These are phyloP conservation scores for Cyberlindnera amylophila DNA, from an alignment of 805 yeast genomes.

Conservation along the genomic window DNA sequence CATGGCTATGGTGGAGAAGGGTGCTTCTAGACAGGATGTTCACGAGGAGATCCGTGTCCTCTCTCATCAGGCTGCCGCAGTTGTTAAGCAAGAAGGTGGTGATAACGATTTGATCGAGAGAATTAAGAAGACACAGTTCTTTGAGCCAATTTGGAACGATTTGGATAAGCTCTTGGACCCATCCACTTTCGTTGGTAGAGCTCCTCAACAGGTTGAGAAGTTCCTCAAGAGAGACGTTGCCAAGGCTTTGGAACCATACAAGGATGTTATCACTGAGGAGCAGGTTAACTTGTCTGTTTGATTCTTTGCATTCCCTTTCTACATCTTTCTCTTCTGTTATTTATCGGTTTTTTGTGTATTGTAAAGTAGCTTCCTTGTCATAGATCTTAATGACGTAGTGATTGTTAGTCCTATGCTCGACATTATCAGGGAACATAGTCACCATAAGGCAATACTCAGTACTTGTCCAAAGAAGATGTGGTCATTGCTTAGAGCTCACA, in stretches of 20 bases:
- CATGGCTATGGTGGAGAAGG: constrained; percentile 99
- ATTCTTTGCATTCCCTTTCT: no score
- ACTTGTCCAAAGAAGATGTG: no score
- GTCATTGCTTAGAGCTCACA: no score
- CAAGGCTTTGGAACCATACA: constrained; percentile 70
- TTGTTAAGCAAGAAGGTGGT: constrained; percentile 97
- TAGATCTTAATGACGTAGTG: no score
- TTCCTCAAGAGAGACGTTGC: constrained; percentile 83
- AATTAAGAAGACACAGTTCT: constrained; percentile 70
- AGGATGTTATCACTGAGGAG: constrained; percentile 55
- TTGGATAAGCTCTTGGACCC: constrained; percentile 84
- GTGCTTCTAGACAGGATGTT: constrained; percentile 97
- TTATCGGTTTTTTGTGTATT: no score
- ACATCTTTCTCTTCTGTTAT: no score
- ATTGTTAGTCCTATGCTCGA: no score
- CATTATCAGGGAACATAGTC: no score
- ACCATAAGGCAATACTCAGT: no score
- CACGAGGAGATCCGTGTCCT: constrained; percentile 96
- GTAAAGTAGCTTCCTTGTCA: no score
- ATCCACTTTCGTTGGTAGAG: constrained; percentile 94
- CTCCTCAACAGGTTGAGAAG: constrained; percentile 96
- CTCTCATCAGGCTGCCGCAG: constrained; percentile 95
- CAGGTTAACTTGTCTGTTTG: constrained; percentile 78
- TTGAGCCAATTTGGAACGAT: constrained; percentile 84
- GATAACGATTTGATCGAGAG: constrained; percentile 95